Conservation (phyloP, 2,329 filamentous ascomycete species). For the Endoconidiophora laricicola region DNA sequence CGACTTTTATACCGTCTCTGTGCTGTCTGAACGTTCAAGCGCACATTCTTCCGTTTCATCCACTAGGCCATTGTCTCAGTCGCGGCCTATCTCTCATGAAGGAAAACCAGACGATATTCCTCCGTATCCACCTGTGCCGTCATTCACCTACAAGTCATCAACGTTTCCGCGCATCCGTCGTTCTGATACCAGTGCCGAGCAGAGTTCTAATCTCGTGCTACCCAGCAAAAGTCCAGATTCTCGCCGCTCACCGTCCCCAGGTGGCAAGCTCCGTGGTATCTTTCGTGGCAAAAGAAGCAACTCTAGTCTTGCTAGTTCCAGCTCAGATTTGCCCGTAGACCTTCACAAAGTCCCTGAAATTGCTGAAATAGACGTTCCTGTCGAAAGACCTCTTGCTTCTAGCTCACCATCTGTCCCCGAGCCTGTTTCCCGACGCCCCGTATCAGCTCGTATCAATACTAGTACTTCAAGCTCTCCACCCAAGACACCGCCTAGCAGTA, state of each 20-base stretch:
- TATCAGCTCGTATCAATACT: slow-evolving; percentile 7
- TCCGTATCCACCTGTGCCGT: slow-evolving; percentile 1
- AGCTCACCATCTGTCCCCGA: background rate
- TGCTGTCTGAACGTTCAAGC: slow-evolving; percentile 4
- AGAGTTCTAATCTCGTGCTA: slow-evolving; percentile 20
- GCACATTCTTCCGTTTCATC: slow-evolving; percentile 3
- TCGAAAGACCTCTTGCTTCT: background rate
- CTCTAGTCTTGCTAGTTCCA: slow-evolving; percentile 18
- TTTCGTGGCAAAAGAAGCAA: slow-evolving; percentile 41
- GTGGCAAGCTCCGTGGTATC: slow-evolving; percentile 53
- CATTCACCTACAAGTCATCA: slow-evolving; percentile 7
- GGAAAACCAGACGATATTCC: background rate
- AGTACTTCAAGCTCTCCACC: slow-evolving; percentile 19
- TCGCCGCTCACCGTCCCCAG: slow-evolving; percentile 48
- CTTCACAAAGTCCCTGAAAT: background rate
- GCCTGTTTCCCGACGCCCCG: background rate
- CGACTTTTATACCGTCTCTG: slow-evolving; percentile 9
- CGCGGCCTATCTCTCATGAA: slow-evolving; percentile 8
- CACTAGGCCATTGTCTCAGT: background rate
- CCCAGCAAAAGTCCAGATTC: slow-evolving; percentile 27
- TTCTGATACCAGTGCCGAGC: slow-evolving; percentile 2
- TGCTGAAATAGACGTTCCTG: background rate
- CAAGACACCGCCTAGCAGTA: slow-evolving; percentile 27
- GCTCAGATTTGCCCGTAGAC: background rate
- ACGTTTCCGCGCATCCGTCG: slow-evolving; percentile 7